A percentile compares a stretch with the other conserved stretches of the same genome.
phyloP scores from a whole-genome alignment of 2,329 filamentous ascomycete species.

The Clonostachys sp. region DNA sequence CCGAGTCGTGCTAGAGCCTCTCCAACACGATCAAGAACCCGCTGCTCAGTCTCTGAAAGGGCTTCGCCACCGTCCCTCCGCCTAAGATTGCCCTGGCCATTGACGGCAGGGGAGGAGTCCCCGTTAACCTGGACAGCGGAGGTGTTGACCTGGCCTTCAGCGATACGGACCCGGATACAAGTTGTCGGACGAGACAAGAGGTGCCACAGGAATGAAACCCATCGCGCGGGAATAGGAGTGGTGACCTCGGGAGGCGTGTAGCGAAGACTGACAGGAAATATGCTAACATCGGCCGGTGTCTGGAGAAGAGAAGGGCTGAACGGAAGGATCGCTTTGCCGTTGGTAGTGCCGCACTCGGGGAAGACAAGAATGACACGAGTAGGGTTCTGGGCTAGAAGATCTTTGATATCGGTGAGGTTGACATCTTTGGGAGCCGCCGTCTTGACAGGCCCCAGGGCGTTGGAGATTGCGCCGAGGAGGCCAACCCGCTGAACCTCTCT shows the following conservation, averaged over 20 bases:
- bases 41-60: conserved; percentile 55
- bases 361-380: conserved; percentile 79
- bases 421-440: conserved; percentile 36
- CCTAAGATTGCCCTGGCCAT: conserved; percentile 16
- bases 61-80: conserved; percentile 20
- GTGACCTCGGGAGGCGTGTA: conserved; percentile 89
- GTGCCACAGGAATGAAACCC: conserved; percentile 75
- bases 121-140: conserved; percentile 29
- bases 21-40: conserved; percentile 71
- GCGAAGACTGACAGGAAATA: conserved; percentile 86
- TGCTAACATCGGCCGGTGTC: conserved; percentile 61
- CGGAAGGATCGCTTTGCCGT: conserved; percentile 84
- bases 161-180: conserved; percentile 86
- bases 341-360: conserved; percentile 91
- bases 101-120: conserved; percentile 13
- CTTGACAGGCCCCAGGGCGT: conserved; percentile 61
- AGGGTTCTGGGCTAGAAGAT: conserved; percentile 64
- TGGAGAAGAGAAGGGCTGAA: conserved; percentile 74
- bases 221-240: conserved; percentile 76
- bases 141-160: conserved; percentile 62
- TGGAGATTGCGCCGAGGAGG: conserved; percentile 68
- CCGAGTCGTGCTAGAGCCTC: conserved; percentile 86
- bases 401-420: conserved; percentile 54
- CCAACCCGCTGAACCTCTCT: conserved; percentile 72
- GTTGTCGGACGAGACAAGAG: conserved; percentile 81